Percentiles rank a stretch among this genome's conserved stretches.
These are phyloP conservation scores for Musa beccarii DNA, from an alignment of 176 grass and related monocot genomes.

Conservation along the genomic window DNA sequence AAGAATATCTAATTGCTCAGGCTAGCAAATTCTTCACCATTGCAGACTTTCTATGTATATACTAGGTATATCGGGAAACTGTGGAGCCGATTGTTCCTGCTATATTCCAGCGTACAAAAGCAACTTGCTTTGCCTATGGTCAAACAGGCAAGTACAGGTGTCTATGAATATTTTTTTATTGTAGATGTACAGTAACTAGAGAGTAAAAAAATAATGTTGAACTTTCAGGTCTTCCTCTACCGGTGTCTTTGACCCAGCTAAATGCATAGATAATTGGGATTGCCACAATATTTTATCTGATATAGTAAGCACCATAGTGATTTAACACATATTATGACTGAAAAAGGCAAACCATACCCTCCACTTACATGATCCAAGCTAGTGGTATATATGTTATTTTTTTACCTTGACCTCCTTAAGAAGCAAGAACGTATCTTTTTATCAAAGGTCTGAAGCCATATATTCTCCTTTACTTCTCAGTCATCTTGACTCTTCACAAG, in stretches of 20 bases:
- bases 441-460: too few relatives aligned
- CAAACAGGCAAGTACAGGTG: conserved; percentile 36
- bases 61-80: conserved; percentile 45
- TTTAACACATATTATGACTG: too few relatives aligned
- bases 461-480: too few relatives aligned
- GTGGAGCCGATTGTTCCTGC: conserved; percentile 45
- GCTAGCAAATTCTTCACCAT: not conserved
- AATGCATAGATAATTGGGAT: not conserved
- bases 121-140: conserved; percentile 59
- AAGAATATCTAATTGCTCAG: not conserved
- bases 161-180: not conserved
- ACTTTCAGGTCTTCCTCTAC: not conserved
- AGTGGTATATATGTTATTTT: too few relatives aligned
- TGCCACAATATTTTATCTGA: not conserved
- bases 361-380: too few relatives aligned
- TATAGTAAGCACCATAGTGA: not conserved
- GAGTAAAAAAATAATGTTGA: not conserved
- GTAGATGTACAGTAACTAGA: not conserved
- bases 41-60: not conserved
- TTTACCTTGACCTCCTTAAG: too few relatives aligned
- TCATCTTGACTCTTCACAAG: too few relatives aligned
- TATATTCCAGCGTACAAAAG: conserved; percentile 52
- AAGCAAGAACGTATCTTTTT: too few relatives aligned
- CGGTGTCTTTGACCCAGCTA: not conserved
- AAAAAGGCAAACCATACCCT: too few relatives aligned